Percentiles rank a stretch among this genome's conserved stretches.
phyloP scores from a whole-genome alignment of 805 yeast species.

The Candida rishiriensis region DNA sequence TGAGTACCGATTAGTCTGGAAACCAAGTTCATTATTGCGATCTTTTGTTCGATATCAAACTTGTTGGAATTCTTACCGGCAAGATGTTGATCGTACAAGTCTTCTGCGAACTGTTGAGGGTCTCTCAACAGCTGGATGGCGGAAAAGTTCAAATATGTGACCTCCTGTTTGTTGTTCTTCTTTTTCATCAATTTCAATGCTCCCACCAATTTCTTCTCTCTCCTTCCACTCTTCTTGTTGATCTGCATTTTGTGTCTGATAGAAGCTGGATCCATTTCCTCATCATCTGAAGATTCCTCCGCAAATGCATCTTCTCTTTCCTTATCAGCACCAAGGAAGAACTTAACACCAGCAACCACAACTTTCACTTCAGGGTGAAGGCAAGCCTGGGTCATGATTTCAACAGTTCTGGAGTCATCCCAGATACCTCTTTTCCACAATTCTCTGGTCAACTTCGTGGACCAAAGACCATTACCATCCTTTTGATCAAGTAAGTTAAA shows the following conservation, averaged over 20 bases:
- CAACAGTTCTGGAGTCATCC: conserved; percentile 98
- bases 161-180: conserved; percentile 49
- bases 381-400: conserved; percentile 94
- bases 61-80: conserved; percentile 64
- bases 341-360: conserved; percentile 82
- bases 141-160: conserved; percentile 80
- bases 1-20: conserved; percentile 93
- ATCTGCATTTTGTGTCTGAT: conserved; percentile 77
- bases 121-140: conserved; percentile 93
- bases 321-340: conserved; percentile 92
- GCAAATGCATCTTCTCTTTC: conserved; percentile 84
- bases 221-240: conserved; percentile 76
- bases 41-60: conserved; percentile 83
- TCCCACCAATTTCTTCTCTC: conserved; percentile 72
- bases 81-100: conserved; percentile 66
- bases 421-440: conserved; percentile 97
- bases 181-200: conserved; percentile 70
- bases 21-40: conserved; percentile 78
- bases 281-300: conserved; percentile 64
- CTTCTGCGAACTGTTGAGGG: conserved; percentile 97
- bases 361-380: conserved; percentile 83
- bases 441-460: conserved; percentile 90
- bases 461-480: conserved; percentile 84
- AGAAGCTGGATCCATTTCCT: conserved; percentile 64
- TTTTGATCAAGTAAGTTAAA: conserved; percentile 82